phyloP scores from a whole-genome alignment of 2,329 filamentous ascomycete species.

The Colletotrichum melonis region DNA sequence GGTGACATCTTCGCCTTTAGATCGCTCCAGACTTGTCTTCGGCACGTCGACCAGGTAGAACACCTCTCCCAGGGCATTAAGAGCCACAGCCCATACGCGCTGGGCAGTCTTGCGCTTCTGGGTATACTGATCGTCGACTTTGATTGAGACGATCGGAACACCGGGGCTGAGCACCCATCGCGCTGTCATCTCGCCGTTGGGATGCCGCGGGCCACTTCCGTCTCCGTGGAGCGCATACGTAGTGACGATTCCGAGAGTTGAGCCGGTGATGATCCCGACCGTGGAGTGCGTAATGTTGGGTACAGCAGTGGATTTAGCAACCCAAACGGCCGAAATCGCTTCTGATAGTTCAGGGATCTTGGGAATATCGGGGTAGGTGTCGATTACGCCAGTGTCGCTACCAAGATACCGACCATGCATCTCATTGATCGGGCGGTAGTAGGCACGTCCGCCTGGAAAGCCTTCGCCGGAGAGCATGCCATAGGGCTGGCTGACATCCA shows the following conservation, averaged over 20 bases:
- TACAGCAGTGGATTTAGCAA: slow-evolving; percentile 83
- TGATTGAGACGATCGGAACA: slow-evolving; percentile 87
- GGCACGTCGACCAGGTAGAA: slow-evolving; percentile 85
- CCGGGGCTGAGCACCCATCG: slow-evolving; percentile 93
- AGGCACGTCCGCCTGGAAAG: slow-evolving; percentile 83
- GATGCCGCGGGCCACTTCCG: slow-evolving; percentile 69
- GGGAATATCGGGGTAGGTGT: slow-evolving; percentile 79
- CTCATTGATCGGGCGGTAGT: slow-evolving; percentile 81
- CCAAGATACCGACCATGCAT: slow-evolving; percentile 81
- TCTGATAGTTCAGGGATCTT: slow-evolving; percentile 77
- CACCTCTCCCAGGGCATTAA: slow-evolving; percentile 93
- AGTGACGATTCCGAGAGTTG: slow-evolving; percentile 84
- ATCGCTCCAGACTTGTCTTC: slow-evolving; percentile 59
- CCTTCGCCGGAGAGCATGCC: slow-evolving; percentile 89
- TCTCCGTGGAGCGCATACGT: slow-evolving; percentile 80
- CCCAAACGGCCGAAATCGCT: slow-evolving; percentile 84
- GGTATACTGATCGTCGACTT: slow-evolving; percentile 86
- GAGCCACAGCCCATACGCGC: slow-evolving; percentile 89
- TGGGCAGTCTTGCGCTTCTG: slow-evolving; percentile 74
- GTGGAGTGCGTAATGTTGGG: slow-evolving; percentile 79
- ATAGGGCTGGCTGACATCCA: slow-evolving; percentile 90
- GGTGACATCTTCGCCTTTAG: slow-evolving; percentile 65
- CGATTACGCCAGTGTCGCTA: slow-evolving; percentile 68
- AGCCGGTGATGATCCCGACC: slow-evolving; percentile 85
- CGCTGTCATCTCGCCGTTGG: slow-evolving; percentile 83